A percentile compares a stretch with the other conserved stretches of the same genome.
These are phyloP conservation scores for Calycina marina DNA, from an alignment of 2,329 filamentous ascomycete genomes.

Conservation along the genomic window DNA sequence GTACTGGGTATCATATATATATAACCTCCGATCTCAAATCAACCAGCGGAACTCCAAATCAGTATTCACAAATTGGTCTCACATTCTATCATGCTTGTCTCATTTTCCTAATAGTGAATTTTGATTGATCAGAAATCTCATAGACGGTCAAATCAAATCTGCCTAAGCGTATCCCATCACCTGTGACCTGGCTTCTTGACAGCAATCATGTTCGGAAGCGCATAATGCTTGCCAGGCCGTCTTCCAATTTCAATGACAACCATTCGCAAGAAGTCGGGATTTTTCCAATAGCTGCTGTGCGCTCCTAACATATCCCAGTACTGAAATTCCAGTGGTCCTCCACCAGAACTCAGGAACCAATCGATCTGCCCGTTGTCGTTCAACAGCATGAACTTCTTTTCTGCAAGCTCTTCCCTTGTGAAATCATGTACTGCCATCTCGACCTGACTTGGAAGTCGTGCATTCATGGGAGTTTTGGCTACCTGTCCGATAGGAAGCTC, in stretches of 20 bases:
- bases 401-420: slow-evolving; percentile 77
- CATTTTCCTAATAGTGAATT: too few species aligned
- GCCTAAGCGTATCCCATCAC: not conserved
- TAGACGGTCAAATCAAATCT: too few species aligned
- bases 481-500: slow-evolving; percentile 27
- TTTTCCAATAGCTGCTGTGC: slow-evolving; percentile 87
- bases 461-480: slow-evolving; percentile 20
- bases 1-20: too few species aligned
- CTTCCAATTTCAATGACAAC: slow-evolving; percentile 79
- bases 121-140: too few species aligned
- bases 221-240: slow-evolving; percentile 47
- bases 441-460: slow-evolving; percentile 48
- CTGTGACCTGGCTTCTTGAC: slow-evolving; percentile 29
- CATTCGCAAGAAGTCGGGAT: slow-evolving; percentile 77
- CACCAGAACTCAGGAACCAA: slow-evolving; percentile 70
- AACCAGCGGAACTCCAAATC: too few species aligned
- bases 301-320: slow-evolving; percentile 95
- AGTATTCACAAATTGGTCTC: too few species aligned
- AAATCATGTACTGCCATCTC: slow-evolving; percentile 96
- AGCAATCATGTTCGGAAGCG: slow-evolving; percentile 43
- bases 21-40: too few species aligned
- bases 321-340: slow-evolving; percentile 82
- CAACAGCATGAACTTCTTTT: slow-evolving; percentile 71
- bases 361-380: slow-evolving; percentile 98
- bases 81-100: too few species aligned